phyloP scores from a whole-genome alignment of 1,139 yeast genomes.

The Pichia sp. region DNA sequence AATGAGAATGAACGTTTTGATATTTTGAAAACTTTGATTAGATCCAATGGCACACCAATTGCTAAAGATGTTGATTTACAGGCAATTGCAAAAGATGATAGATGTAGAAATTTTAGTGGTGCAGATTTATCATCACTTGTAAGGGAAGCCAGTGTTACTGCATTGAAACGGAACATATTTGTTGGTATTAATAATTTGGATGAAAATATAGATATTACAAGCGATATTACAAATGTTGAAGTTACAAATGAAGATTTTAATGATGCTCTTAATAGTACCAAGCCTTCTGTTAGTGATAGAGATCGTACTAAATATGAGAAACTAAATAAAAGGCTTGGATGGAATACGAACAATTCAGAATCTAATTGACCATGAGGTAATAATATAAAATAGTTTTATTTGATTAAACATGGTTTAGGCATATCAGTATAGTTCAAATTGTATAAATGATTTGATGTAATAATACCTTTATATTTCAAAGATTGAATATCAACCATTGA shows the following conservation, averaged over 20 bases:
- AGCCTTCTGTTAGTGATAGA: slow-evolving; percentile 85
- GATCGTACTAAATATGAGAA: slow-evolving; percentile 74
- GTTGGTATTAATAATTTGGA: slow-evolving; percentile 31
- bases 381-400: slow-evolving; percentile 2
- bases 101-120: slow-evolving; percentile 88
- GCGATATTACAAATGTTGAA: slow-evolving; percentile 28
- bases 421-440: slow-evolving; percentile 25
- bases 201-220: slow-evolving; percentile 28
- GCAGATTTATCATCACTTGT: slow-evolving; percentile 91
- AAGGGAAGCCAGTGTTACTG: slow-evolving; percentile 86
- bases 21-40: slow-evolving; percentile 69
- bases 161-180: slow-evolving; percentile 68
- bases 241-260: slow-evolving; percentile 65
- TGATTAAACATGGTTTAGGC: slow-evolving; percentile 21
- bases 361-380: neutral
- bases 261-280: slow-evolving; percentile 62
- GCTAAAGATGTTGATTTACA: slow-evolving; percentile 53
- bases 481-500: slow-evolving; percentile 41
- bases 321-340: slow-evolving; percentile 28
- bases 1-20: slow-evolving; percentile 69
- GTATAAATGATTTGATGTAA: slow-evolving; percentile 39
- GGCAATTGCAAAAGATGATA: slow-evolving; percentile 60
- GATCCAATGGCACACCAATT: slow-evolving; percentile 69
- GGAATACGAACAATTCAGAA: slow-evolving; percentile 26
- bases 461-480: slow-evolving; percentile 30